Conservation (phyloP, 176 grass and related monocot genomes). For the Ensete ventricosum region DNA sequence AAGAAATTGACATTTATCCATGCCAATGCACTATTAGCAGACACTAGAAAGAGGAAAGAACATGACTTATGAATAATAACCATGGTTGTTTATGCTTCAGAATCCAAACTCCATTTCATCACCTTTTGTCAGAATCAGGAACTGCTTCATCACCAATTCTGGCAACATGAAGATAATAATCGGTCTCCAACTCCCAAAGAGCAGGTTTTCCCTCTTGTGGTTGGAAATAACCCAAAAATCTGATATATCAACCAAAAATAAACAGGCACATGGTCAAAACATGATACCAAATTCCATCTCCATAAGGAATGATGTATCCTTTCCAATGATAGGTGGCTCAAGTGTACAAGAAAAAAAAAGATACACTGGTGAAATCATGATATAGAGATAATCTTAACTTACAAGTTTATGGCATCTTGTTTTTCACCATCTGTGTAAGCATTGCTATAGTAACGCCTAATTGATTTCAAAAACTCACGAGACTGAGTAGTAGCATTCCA, state of each 20-base stretch:
- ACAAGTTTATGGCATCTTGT: slow-evolving; percentile 99
- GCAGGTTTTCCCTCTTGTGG: slow-evolving; percentile 93
- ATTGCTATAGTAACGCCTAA: slow-evolving; percentile 95
- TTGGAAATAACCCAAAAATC: slow-evolving; percentile 94
- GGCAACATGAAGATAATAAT: slow-evolving; percentile 97
- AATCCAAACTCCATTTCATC: slow-evolving; percentile 1
- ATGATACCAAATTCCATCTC: slow-evolving; percentile 19
- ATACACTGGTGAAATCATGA: slow-evolving; percentile 11
- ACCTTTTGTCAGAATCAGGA: slow-evolving; percentile 50
- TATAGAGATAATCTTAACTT: slow-evolving; percentile 21
- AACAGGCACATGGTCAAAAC: slow-evolving; percentile 19
- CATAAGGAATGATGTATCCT: neutral
- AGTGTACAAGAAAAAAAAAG: slow-evolving; percentile 3
- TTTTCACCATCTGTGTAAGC: slow-evolving; percentile 96
- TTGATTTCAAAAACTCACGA: slow-evolving; percentile 89
- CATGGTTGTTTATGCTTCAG: neutral
- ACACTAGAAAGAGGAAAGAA: neutral
- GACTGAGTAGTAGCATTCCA: slow-evolving; percentile 99
- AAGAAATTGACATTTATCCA: neutral
- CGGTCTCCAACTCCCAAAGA: slow-evolving; percentile 94
- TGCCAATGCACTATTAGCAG: neutral
- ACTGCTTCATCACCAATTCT: slow-evolving; percentile 47
- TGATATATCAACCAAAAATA: slow-evolving; percentile 32
- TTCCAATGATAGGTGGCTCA: neutral
- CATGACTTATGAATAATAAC: neutral